Evolutionary conservation across 2,329 filamentous ascomycete species (phyloP).

Genomic region (Cryphonectria parasitica): DNA sequence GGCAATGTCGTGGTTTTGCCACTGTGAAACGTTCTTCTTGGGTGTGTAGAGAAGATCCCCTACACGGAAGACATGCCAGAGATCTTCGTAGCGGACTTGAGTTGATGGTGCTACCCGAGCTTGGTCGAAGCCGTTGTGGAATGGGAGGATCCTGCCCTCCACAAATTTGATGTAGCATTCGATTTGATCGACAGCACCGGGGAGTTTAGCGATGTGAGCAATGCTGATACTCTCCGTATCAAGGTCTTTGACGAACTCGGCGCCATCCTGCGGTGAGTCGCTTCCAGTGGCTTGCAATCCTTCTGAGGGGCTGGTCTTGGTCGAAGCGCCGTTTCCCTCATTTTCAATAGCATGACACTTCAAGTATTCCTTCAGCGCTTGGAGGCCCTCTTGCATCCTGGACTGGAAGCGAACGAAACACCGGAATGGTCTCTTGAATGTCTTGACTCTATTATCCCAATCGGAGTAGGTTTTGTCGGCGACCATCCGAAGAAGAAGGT

Average conservation of each 20-base stretch:
- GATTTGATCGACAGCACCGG: conserved; percentile 10
- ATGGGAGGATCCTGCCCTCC: neutral
- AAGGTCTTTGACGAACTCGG: neutral
- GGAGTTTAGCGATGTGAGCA: neutral
- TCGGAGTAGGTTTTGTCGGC: no score
- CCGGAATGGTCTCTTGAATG: neutral
- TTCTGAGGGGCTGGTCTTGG: neutral
- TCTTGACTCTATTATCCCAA: no score
- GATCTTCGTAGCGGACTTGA: conserved; percentile 9
- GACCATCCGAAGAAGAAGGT: neutral
- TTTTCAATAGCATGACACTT: neutral
- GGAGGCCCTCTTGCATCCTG: neutral
- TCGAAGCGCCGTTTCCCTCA: neutral
- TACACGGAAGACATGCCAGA: conserved; percentile 12
- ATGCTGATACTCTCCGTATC: neutral
- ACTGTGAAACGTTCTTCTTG: neutral
- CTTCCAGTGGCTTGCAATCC: neutral
- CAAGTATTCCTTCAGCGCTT: neutral
- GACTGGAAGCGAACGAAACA: neutral
- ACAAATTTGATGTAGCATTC: conserved; percentile 12
- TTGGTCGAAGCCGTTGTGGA: neutral
- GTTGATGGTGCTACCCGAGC: neutral
- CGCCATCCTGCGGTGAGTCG: neutral
- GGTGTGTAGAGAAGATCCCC: conserved; percentile 13
- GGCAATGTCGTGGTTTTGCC: neutral